A percentile compares a stretch with the other conserved stretches of the same genome.
These are phyloP conservation scores for Cutaneotrichosporon sp. DNA, from an alignment of 1,284 basidiomycete genomes.

Conservation along the genomic window DNA sequence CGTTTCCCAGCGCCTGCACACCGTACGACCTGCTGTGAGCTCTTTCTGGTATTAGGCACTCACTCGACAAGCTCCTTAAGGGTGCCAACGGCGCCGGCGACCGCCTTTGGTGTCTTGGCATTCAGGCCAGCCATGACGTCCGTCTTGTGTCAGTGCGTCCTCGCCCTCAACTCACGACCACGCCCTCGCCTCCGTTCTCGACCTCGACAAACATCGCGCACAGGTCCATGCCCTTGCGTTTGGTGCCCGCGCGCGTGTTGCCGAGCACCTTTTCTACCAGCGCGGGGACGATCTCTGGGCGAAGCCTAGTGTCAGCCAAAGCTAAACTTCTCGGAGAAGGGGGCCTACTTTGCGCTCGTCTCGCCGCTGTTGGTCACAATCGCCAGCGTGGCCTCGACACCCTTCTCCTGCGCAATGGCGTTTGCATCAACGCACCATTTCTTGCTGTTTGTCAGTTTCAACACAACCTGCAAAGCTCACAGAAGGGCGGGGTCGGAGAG, in stretches of 20 bases:
- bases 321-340: no score
- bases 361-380: constrained; percentile 92
- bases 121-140: constrained; percentile 81
- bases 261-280: constrained; percentile 96
- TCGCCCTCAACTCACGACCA: constrained; percentile 69
- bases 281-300: constrained; percentile 80
- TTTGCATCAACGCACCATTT: constrained; percentile 89
- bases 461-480: constrained; percentile 28
- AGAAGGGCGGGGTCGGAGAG: constrained; percentile 57
- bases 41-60: no score
- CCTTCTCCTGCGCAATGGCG: constrained; percentile 98
- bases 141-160: constrained; percentile 57
- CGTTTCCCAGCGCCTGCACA: constrained; percentile 70
- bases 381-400: constrained; percentile 78
- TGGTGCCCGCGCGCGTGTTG: constrained; percentile 88
- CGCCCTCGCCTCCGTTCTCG: constrained; percentile 83
- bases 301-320: constrained; percentile 39
- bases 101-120: constrained; percentile 94
- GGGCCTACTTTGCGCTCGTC: constrained; percentile 63
- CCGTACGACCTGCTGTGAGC: constrained; percentile 71
- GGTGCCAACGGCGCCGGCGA: constrained; percentile 75
- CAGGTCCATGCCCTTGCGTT: constrained; percentile 82
- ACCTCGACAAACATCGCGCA: constrained; percentile 89
- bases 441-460: constrained; percentile 61
- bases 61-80: constrained; percentile 76